A percentile compares a stretch with the other conserved stretches of the same genome.
phyloP scores from a whole-genome alignment of 306 rosid genomes.

The Morella rubra region DNA sequence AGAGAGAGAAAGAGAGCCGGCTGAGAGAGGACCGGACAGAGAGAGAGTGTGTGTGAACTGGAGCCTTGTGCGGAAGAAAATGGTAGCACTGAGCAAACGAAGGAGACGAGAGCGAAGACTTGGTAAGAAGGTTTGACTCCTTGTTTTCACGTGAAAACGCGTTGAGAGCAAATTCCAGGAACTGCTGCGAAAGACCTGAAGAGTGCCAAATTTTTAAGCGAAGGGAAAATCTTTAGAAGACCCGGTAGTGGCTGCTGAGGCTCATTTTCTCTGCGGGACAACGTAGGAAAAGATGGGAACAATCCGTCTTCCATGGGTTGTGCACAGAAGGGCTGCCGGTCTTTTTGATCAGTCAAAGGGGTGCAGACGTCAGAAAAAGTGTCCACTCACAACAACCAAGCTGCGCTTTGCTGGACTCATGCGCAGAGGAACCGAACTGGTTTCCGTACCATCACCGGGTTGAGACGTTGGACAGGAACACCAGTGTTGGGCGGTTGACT shows the following conservation, averaged over 20 bases:
- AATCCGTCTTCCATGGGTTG: no score
- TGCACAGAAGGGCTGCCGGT: no score
- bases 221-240: not conserved
- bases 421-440: no score
- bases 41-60: not conserved
- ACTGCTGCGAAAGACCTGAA: not conserved
- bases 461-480: no score
- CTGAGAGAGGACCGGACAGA: no score
- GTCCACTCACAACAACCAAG: no score
- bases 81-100: not conserved
- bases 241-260: not conserved
- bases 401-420: no score
- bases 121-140: not conserved
- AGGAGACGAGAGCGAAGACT: not conserved
- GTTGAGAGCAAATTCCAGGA: not conserved
- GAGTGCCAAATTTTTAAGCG: not conserved
- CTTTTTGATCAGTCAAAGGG: no score
- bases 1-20: not conserved
- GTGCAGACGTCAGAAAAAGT: no score
- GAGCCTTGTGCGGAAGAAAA: not conserved
- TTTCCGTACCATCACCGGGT: no score
- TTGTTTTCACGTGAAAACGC: not conserved
- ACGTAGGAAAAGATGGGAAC: not conserved
- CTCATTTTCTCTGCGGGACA: not conserved
- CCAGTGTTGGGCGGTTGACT: no score